Percentiles rank a stretch among this genome's conserved stretches.
Conservation (phyloP, 805 yeast species). For the Brettanomyces bruxellensis region DNA sequence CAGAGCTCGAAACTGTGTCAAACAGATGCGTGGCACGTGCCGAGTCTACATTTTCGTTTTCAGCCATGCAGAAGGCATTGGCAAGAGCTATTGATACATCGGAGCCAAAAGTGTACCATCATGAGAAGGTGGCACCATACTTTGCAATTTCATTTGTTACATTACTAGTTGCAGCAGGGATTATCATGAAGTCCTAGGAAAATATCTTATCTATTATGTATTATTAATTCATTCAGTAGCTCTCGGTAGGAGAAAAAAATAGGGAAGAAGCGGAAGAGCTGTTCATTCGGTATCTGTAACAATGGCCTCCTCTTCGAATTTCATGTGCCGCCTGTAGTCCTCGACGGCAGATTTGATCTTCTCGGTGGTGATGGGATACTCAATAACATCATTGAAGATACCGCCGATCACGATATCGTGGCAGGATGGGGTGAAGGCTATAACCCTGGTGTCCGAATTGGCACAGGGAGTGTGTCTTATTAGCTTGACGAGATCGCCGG, state of each 20-base stretch:
- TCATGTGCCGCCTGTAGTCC: constrained; percentile 12
- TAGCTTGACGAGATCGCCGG: constrained; percentile 68
- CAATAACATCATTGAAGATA: constrained; percentile 60
- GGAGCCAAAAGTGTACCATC: constrained; percentile 4
- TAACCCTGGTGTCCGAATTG: constrained; percentile 69
- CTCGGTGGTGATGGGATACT: constrained; percentile 50
- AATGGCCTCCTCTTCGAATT: constrained; percentile 23
- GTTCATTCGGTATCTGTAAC: constrained; percentile 24
- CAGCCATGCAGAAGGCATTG: constrained; percentile 29
- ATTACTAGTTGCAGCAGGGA: background rate
- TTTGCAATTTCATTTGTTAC: background rate
- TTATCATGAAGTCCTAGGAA: too few relatives aligned
- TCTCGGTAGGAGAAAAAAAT: background rate
- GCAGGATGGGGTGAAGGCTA: constrained; percentile 65
- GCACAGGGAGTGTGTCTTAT: constrained; percentile 66
- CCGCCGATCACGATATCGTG: constrained; percentile 51
- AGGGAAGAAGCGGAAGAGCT: background rate
- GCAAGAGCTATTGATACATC: constrained; percentile 9
- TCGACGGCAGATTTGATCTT: constrained; percentile 25
- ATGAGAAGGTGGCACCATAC: constrained; percentile 1
- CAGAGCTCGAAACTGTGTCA: constrained; percentile 5
- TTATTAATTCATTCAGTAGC: background rate
- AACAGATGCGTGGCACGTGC: constrained; percentile 27
- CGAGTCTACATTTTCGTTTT: constrained; percentile 32
- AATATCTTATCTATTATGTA: too few relatives aligned